phyloP scores from a whole-genome alignment of 108 stramenopile genomes.

The Aurantiochytrium sp. region DNA sequence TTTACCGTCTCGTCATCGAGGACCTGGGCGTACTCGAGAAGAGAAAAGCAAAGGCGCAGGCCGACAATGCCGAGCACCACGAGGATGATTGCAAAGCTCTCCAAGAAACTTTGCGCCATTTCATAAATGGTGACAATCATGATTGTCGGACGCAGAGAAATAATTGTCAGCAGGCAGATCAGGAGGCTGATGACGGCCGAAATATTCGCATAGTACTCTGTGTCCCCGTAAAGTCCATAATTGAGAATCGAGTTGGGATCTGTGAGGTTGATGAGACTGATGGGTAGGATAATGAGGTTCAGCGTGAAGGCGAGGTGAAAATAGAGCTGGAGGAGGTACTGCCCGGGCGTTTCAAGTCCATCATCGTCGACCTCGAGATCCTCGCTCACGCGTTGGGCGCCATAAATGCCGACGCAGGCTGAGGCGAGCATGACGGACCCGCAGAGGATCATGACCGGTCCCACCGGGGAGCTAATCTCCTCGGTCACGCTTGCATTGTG shows the following conservation, averaged over 20 bases:
- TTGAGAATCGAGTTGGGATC: neutral
- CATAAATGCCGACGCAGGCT: neutral
- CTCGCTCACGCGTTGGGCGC: neutral
- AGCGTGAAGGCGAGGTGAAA: neutral
- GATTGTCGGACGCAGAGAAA: neutral
- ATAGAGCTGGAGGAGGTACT: neutral
- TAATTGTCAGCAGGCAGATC: neutral
- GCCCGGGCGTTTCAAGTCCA: neutral
- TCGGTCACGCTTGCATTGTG: neutral
- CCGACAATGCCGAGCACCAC: neutral
- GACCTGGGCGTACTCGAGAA: neutral
- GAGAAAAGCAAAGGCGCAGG: neutral
- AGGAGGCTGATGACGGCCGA: neutral
- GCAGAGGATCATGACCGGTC: neutral
- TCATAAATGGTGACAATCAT: conserved; percentile 11
- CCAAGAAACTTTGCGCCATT: neutral
- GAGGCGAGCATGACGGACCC: neutral
- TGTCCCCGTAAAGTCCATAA: neutral
- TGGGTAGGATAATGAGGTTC: neutral
- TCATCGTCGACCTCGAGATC: neutral
- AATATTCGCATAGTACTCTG: neutral
- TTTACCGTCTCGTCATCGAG: neutral
- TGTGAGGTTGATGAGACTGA: neutral
- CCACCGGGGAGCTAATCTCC: neutral
- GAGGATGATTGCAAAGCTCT: neutral